A percentile compares a stretch with the other conserved stretches of the same genome.
phyloP scores from a whole-genome alignment of 495 filamentous ascomycete species.

The Aspergillus leporis region DNA sequence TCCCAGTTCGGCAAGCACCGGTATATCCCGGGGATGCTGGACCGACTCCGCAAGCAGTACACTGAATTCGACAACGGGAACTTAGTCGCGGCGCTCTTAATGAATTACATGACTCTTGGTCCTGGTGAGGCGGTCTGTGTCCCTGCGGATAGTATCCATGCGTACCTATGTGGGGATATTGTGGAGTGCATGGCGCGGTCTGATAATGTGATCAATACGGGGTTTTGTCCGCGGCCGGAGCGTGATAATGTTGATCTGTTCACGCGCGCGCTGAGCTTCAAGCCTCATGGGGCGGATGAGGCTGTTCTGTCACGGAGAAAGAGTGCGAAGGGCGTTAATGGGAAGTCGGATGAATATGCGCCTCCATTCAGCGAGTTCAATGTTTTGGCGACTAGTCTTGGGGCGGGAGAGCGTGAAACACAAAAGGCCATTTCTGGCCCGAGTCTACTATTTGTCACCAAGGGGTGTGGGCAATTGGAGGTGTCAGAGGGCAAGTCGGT shows the following conservation, averaged over 20 bases:
- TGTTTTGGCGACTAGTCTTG: constrained; percentile 61
- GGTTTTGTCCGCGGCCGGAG: constrained; percentile 68
- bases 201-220: constrained; percentile 75
- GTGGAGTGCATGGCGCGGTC: constrained; percentile 85
- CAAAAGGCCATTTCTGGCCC: constrained; percentile 60
- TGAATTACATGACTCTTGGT: constrained; percentile 71
- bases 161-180: constrained; percentile 76
- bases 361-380: constrained; percentile 76
- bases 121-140: constrained; percentile 72
- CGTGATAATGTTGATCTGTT: constrained; percentile 66
- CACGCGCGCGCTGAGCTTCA: constrained; percentile 58
- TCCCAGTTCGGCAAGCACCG: constrained; percentile 51
- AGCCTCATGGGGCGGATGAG: constrained; percentile 56
- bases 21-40: constrained; percentile 64
- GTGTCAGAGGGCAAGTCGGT: constrained; percentile 47
- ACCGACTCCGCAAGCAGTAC: constrained; percentile 66
- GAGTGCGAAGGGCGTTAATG: constrained; percentile 54
- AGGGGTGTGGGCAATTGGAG: constrained; percentile 59
- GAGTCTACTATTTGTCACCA: constrained; percentile 63
- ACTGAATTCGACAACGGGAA: constrained; percentile 54
- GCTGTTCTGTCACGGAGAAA: constrained; percentile 49
- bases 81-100: constrained; percentile 63
- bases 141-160: constrained; percentile 77
- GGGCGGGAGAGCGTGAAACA: constrained; percentile 56
- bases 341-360: constrained; percentile 60